Conservation (phyloP, 225 moss, liverwort and hornwort genomes). For the Takakia lepidozioides region DNA sequence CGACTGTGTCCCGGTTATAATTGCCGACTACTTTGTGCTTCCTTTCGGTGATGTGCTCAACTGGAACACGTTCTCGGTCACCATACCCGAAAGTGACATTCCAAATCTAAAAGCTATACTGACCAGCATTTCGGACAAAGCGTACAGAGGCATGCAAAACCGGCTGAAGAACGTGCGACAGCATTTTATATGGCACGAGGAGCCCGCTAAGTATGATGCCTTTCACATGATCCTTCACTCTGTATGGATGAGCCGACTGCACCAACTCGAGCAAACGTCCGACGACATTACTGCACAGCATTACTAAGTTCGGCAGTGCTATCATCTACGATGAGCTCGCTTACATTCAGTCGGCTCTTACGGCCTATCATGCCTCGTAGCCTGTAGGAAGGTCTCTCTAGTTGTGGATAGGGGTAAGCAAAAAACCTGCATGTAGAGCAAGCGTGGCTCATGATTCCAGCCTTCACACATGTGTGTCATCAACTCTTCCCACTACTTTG, state of each 20-base stretch:
- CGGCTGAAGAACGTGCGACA: conserved; percentile 40
- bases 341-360: no score
- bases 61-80: conserved; percentile 69
- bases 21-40: conserved; percentile 73
- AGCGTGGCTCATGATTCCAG: no score
- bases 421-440: no score
- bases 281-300: no score
- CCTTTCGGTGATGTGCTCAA: conserved; percentile 69
- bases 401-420: no score
- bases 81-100: conserved; percentile 51
- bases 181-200: conserved; percentile 69
- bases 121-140: conserved; percentile 32
- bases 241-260: conserved; percentile 68
- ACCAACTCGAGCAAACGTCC: conserved; percentile 31
- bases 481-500: no score
- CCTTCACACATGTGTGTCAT: no score
- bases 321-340: no score
- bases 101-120: conserved; percentile 46
- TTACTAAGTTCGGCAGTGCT: no score
- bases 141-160: conserved; percentile 42
- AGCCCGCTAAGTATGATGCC: conserved; percentile 52
- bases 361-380: no score
- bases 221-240: conserved; percentile 92
- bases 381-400: no score
- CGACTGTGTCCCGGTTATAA: conserved; percentile 83